Base-by-base conservation (phyloP, 805 yeast genomes). In the Vanderwaltozyma verrucispora region DNA sequence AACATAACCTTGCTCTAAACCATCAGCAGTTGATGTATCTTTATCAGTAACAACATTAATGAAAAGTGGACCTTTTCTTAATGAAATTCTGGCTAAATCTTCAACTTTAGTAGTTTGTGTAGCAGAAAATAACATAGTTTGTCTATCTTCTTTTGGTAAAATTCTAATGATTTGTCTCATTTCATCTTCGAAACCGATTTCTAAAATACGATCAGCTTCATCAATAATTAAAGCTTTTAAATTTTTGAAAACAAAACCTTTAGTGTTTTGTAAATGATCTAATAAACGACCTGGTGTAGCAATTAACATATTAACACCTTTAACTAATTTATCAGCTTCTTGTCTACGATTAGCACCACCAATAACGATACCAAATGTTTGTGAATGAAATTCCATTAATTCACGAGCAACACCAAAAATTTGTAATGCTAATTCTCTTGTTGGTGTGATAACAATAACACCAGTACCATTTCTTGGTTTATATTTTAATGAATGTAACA, bases 381-480 rank as follows among this genome's bases (percentile, higher is more conserved):
- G 98, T 2, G 92, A 74, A 62, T 87, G 96, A 53, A 72, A 70
- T 36, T 75, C 85, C 94, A 89, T 77, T 48, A 92, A 67, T 61
- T 94, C 97, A 54, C 95, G 72, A 19, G 96, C 97, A 46, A 94
- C 98, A 38, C 97, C 97, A 61, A 89, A 92, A 43, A 92, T 94
- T 62, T 92, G 99, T 44, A 94, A 70, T 5, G 99, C 98, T 51
- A 92, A 72, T 66, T 92, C 99, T 68, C 99, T 80, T 1, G 99
- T 92, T 37, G 99, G 99, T 1, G 96, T 82, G 31, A 92, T 88
- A 18, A 92, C 84, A 47, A 92, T 76, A 20, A 88, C 96, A 59
- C 97, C 97, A 13, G 97, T 89, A 49, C 98, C 98, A 58, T 92
- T 94, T 68, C 97, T 76, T 38, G 98, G 97, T 64, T 89, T 92